phyloP scores from a whole-genome alignment of 257 asterid species.

The Solanum virginianum region DNA sequence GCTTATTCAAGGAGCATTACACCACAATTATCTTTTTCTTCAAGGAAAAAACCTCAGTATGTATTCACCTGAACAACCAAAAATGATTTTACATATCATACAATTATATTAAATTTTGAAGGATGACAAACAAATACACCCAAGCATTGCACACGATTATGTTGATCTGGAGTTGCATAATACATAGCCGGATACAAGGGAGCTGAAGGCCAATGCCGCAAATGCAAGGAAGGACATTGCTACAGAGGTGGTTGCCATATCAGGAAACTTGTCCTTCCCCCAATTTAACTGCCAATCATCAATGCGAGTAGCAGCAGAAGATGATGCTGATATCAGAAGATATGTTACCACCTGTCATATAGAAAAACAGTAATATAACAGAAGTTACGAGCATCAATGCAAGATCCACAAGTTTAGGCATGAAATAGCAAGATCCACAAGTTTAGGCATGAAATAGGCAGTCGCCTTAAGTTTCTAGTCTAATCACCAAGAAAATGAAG shows the following conservation, averaged over 20 bases:
- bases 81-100: not conserved
- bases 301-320: constrained; percentile 64
- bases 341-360: constrained; percentile 56
- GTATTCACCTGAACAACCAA: not conserved
- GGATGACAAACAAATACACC: not conserved
- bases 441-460: not conserved
- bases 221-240: constrained; percentile 72
- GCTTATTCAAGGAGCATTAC: not conserved
- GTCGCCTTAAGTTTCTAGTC: not conserved
- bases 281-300: constrained; percentile 75
- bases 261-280: constrained; percentile 83
- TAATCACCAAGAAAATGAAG: not conserved
- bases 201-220: constrained; percentile 53
- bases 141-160: constrained; percentile 1
- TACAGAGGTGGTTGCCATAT: constrained; percentile 66
- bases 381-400: not conserved
- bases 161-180: constrained; percentile 40
- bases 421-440: not conserved
- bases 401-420: not conserved
- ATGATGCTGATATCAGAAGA: constrained; percentile 90
- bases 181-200: constrained; percentile 73
- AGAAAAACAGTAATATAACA: not conserved
- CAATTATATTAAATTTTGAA: not conserved
- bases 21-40: not conserved
- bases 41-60: not conserved